Evolutionary conservation across 2,329 filamentous ascomycete species (phyloP).

Genomic region (Blastomyces emzantsi): DNA sequence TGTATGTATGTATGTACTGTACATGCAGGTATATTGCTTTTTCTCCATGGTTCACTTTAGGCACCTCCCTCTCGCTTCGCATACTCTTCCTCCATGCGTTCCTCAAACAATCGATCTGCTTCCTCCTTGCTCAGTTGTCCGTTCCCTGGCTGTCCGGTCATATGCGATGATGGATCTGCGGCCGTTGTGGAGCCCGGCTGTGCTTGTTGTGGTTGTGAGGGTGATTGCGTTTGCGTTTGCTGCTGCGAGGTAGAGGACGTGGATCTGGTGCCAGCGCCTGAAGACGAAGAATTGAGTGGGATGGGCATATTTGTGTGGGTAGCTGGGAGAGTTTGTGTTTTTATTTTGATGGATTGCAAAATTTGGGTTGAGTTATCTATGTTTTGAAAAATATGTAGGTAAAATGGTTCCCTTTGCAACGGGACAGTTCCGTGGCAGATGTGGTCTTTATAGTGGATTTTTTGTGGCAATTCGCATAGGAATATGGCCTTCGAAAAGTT

Average conservation of each 20-base stretch:
- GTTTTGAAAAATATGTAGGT: too few species aligned
- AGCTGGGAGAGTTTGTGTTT: too few species aligned
- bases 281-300: conserved; percentile 8
- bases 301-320: conserved; percentile 8
- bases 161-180: conserved; percentile 9
- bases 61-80: conserved; percentile 39
- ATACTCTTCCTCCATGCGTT: conserved; percentile 42
- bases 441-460: too few species aligned
- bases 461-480: too few species aligned
- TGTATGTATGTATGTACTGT: too few species aligned
- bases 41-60: conserved; percentile 12
- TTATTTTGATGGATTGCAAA: not conserved
- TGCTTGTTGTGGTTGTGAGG: not conserved
- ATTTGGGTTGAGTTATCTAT: not conserved
- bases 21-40: too few species aligned
- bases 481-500: too few species aligned
- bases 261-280: conserved; percentile 9
- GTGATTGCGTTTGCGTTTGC: not conserved
- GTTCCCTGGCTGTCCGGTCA: conserved; percentile 10
- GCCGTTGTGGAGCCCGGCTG: not conserved
- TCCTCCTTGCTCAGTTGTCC: conserved; percentile 32
- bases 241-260: conserved; percentile 9
- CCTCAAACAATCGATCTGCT: conserved; percentile 37
- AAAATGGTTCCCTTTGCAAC: too few species aligned
- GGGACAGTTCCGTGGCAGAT: too few species aligned